These are phyloP conservation scores for Eucalyptus sp. DNA, from an alignment of 345 rosid genomes.

Conservation along the genomic window DNA sequence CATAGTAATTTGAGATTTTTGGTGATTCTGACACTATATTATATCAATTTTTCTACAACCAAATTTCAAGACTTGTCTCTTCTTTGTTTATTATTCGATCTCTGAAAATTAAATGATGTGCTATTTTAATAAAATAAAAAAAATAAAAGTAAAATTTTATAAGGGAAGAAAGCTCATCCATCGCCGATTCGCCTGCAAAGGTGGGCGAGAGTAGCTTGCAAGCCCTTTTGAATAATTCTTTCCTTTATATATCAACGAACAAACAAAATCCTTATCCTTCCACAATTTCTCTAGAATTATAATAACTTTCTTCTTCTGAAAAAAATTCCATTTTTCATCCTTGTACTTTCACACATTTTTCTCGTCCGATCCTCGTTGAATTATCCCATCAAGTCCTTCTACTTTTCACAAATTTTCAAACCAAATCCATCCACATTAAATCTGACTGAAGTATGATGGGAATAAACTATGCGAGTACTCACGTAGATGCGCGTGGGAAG, in stretches of 20 bases:
- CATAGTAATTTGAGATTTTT: background rate
- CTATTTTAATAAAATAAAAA: too few species aligned
- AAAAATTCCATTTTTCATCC: background rate
- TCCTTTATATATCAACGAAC: background rate
- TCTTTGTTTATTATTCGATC: background rate
- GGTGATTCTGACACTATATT: background rate
- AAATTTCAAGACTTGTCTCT: background rate
- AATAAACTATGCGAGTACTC: background rate
- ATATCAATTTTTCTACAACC: background rate
- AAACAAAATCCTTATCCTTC: background rate
- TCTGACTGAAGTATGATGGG: background rate
- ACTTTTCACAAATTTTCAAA: background rate
- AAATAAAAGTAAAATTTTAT: too few species aligned
- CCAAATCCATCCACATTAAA: background rate
- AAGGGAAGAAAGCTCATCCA: background rate
- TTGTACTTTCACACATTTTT: fast-evolving
- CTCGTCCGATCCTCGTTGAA: too few species aligned
- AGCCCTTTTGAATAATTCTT: background rate
- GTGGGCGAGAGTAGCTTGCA: background rate
- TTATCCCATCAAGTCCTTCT: background rate
- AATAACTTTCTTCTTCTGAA: background rate
- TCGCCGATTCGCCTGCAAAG: background rate
- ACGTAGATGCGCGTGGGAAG: background rate
- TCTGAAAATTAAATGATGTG: fast-evolving
- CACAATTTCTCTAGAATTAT: background rate